Conservation (phyloP, 1,139 yeast species). For the Suhomyces maxii region DNA sequence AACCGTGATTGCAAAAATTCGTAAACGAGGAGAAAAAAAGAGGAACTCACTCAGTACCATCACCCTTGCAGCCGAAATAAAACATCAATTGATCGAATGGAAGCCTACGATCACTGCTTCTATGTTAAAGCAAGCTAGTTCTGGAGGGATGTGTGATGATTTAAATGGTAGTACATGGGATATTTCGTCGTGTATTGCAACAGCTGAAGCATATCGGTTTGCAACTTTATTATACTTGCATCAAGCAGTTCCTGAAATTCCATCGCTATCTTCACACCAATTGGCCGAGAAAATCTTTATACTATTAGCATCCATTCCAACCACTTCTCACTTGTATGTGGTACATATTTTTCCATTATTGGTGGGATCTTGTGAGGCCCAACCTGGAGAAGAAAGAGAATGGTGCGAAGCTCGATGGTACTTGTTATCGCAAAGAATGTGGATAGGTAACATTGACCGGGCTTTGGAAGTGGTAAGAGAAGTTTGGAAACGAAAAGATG, state of each 20-base stretch:
- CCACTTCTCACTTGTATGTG: conserved; percentile 54
- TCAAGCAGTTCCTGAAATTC: conserved; percentile 70
- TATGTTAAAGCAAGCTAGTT: conserved; percentile 31
- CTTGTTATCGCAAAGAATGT: conserved; percentile 51
- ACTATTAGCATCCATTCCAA: conserved; percentile 62
- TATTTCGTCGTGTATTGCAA: conserved; percentile 58
- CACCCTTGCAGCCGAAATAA: conserved; percentile 55
- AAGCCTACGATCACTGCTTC: conserved; percentile 45
- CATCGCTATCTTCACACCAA: conserved; percentile 53
- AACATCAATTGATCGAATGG: conserved; percentile 55
- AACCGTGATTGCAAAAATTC: conserved; percentile 50
- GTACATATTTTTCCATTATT: conserved; percentile 65
- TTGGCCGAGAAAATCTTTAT: conserved; percentile 61
- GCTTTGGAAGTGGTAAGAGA: conserved; percentile 70
- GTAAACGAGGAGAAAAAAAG: conserved; percentile 27
- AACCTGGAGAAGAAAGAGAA: conserved; percentile 55
- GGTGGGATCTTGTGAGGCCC: conserved; percentile 65
- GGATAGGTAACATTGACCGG: conserved; percentile 66
- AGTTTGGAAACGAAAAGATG: conserved; percentile 65
- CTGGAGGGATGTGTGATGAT: conserved; percentile 15
- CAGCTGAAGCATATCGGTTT: conserved; percentile 68
- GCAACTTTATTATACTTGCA: conserved; percentile 60
- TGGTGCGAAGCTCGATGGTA: conserved; percentile 66
- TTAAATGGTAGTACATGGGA: conserved; percentile 42
- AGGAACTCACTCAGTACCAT: conserved; percentile 49